Evolutionary conservation across 192 early-diverging fungal species (phyloP), one percentile per base, ranked within the genome.

Genomic region (Coemansia erecta): DNA sequence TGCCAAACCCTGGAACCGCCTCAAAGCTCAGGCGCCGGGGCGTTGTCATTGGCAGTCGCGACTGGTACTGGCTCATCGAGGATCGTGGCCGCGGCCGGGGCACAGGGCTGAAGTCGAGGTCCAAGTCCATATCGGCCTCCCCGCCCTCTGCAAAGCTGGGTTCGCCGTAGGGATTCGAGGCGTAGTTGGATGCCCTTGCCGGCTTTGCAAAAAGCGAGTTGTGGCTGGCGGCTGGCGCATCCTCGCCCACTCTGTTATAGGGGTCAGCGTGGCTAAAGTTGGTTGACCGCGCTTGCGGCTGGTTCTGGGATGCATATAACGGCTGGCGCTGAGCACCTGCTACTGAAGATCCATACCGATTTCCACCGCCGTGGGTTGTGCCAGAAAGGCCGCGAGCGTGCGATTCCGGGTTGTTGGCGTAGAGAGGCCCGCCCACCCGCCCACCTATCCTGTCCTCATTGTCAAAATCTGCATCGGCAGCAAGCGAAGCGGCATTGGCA

Each of bases 11-110:
- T 18, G 35, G 33, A 12, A 40, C 33, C 5, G 28, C 18, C 18
- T 54, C 53, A 39, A 54, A 54, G 53, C 53, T 54, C 18, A 54
- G 35, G 4, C 18, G 39, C 9, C 54, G 54, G 14, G 54, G 54
- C 18, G 53, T 54, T 17, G 21, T 40, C 15, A 35, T 26, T 9
- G 13, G 10, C 41, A 24, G 2, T 3, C 40, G 39, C 18, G 40
- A 11, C 9, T 39, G 40, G 15, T 56, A 43, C 12, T 21, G 31
- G 14, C 54, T 40, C 39, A 56, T 40, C 23, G 40, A 43, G 3
- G 54, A 56, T 40, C 15, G 31, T 21, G 54, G 54, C 21, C 54
- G 54, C 54, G 40, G 39, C 22, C 31, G 39, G 21, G 40, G 54
- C 4, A 40, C 18, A 14, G 31, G 53, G 35, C 33, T 35, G 53